Conservation (phyloP, 2,329 filamentous ascomycete species). For the Xylariaceae sp. region DNA sequence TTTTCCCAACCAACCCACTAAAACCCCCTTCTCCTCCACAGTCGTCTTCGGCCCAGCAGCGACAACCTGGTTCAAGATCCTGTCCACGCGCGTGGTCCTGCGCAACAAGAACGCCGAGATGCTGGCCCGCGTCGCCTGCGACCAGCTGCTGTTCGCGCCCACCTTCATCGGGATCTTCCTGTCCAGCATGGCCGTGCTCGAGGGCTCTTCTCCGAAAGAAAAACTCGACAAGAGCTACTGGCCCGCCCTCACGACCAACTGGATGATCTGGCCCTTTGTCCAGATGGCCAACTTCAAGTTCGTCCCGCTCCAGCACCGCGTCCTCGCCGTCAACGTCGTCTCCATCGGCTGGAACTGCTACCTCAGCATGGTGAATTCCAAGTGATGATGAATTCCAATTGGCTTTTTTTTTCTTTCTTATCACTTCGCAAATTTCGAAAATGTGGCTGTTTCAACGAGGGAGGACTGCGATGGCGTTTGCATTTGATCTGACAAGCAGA, state of each 20-base stretch:
- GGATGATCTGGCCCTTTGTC: conserved; percentile 81
- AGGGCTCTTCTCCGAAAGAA: conserved; percentile 56
- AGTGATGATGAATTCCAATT: neutral
- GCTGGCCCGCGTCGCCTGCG: conserved; percentile 68
- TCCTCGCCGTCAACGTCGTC: conserved; percentile 82
- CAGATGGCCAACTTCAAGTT: conserved; percentile 85
- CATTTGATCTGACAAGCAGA: too few species aligned
- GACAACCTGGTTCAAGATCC: conserved; percentile 78
- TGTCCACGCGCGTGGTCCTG: conserved; percentile 63
- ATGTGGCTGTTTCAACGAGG: too few species aligned
- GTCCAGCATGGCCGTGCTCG: conserved; percentile 75
- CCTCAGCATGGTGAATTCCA: conserved; percentile 52
- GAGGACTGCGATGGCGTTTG: too few species aligned
- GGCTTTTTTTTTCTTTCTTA: neutral
- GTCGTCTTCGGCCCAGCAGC: conserved; percentile 83
- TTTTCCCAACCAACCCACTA: neutral
- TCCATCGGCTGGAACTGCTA: conserved; percentile 63
- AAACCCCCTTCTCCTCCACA: conserved; percentile 27
- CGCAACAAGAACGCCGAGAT: conserved; percentile 64
- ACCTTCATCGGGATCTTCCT: conserved; percentile 77
- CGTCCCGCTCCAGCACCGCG: conserved; percentile 74
- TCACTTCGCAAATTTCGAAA: neutral
- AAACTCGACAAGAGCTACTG: conserved; percentile 68
- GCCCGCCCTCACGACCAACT: conserved; percentile 73
- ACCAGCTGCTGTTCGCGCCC: conserved; percentile 82